These are phyloP conservation scores for Lipomyces starkeyi DNA, from an alignment of 805 yeast genomes.

Conservation along the genomic window DNA sequence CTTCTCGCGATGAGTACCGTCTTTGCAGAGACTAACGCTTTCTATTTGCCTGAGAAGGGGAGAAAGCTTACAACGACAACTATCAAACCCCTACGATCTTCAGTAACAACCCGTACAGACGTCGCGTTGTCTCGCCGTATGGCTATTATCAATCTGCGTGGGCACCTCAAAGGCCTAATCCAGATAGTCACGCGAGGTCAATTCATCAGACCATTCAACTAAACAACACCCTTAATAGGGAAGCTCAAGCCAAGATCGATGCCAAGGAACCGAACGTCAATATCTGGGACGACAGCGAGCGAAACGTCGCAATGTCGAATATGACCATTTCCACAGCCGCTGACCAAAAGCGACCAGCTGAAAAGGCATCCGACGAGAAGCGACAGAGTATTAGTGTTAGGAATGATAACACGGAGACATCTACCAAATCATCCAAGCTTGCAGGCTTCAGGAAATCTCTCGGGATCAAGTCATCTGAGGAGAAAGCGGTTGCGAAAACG, in stretches of 20 bases:
- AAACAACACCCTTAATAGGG: background rate
- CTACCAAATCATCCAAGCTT: slow-evolving; percentile 1
- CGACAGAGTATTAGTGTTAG: background rate
- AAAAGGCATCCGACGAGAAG: background rate
- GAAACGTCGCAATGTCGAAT: slow-evolving; percentile 1
- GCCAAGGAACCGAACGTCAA: background rate
- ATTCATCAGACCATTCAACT: background rate
- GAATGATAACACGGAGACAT: background rate
- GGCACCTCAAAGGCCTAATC: background rate
- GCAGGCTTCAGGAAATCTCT: background rate
- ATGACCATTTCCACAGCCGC: background rate
- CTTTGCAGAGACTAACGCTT: background rate
- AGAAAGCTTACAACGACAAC: background rate
- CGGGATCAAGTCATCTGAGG: slow-evolving; percentile 1
- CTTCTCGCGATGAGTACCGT: background rate
- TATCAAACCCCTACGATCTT: background rate
- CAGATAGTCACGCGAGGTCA: background rate
- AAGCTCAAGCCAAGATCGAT: slow-evolving; percentile 1
- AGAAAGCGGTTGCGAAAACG: background rate
- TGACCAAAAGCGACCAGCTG: background rate
- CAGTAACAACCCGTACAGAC: background rate
- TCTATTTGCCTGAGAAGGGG: slow-evolving; percentile 1
- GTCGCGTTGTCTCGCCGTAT: slow-evolving; percentile 2
- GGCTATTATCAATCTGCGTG: background rate
- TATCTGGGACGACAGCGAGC: background rate